Conservation (phyloP, 768 basidiomycete genomes). For the Postia placenta region DNA sequence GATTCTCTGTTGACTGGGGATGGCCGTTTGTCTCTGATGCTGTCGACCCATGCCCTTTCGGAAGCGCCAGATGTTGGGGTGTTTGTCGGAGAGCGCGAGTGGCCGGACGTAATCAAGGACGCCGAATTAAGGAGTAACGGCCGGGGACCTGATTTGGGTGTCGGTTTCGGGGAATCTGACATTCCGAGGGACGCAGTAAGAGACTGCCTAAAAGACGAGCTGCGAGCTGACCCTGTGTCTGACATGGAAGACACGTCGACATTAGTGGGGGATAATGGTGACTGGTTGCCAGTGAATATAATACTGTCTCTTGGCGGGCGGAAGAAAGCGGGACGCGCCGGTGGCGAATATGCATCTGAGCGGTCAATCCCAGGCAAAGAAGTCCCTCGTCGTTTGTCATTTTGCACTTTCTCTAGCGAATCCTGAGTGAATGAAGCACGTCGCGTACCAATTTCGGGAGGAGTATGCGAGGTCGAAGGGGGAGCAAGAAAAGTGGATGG, state of each 20-base stretch:
- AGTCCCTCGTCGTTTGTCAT: slow-evolving; percentile 23
- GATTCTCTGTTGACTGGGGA: slow-evolving; percentile 42
- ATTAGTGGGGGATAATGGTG: slow-evolving; percentile 7
- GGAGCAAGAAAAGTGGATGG: slow-evolving; percentile 13
- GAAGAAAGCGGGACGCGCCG: slow-evolving; percentile 53
- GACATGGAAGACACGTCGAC: slow-evolving; percentile 13
- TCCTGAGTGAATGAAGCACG: neutral
- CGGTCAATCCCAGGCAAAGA: slow-evolving; percentile 35
- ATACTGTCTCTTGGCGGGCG: slow-evolving; percentile 52
- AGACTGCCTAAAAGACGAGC: slow-evolving; percentile 36
- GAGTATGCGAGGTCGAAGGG: slow-evolving; percentile 10
- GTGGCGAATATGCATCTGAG: slow-evolving; percentile 41
- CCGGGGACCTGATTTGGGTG: slow-evolving; percentile 40
- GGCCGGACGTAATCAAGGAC: slow-evolving; percentile 17
- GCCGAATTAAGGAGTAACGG: slow-evolving; percentile 59
- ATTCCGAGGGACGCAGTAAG: slow-evolving; percentile 32
- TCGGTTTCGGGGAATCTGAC: slow-evolving; percentile 23
- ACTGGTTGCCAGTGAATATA: slow-evolving; percentile 20
- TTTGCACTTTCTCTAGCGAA: neutral
- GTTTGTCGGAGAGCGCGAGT: slow-evolving; percentile 15
- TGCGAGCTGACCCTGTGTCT: slow-evolving; percentile 31
- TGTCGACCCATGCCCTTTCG: slow-evolving; percentile 14
- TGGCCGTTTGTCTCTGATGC: slow-evolving; percentile 17
- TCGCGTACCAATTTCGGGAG: neutral
- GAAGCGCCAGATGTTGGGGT: slow-evolving; percentile 12